A percentile compares a stretch with the other conserved stretches of the same genome.
These are phyloP conservation scores for Vitis hybrid DNA, from an alignment of 177 flowering plant species.

Conservation along the genomic window DNA sequence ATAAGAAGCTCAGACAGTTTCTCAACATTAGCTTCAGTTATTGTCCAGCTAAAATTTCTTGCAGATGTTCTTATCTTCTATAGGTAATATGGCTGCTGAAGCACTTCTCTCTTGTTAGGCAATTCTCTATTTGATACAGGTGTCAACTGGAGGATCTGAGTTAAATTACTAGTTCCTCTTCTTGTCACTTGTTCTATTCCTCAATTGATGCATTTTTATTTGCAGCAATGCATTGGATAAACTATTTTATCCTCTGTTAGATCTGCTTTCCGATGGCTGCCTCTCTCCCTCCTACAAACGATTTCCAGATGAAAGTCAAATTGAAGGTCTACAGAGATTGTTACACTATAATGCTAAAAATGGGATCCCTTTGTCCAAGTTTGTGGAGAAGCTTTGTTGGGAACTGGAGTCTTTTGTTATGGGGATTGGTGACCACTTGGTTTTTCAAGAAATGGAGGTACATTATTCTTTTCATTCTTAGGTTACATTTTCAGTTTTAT, in stretches of 20 bases:
- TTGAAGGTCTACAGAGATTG: constrained; percentile 45
- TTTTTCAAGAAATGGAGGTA: constrained; percentile 76
- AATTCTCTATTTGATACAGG: constrained; percentile 9
- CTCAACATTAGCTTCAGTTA: constrained; percentile 36
- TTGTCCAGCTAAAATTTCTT: constrained; percentile 58
- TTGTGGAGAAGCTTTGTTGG: constrained; percentile 47
- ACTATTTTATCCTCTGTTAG: constrained; percentile 46
- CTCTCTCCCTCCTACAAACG: constrained; percentile 17
- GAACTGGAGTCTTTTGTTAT: constrained; percentile 47
- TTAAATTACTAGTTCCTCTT: neutral
- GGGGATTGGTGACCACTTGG: constrained; percentile 39
- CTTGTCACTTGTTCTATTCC: neutral
- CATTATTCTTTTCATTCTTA: neutral
- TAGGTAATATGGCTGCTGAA: constrained; percentile 43
- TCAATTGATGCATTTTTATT: constrained; percentile 7
- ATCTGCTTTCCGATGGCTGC: constrained; percentile 21
- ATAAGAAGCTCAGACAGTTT: constrained; percentile 32
- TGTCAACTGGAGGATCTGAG: constrained; percentile 8
- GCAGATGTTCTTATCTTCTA: constrained; percentile 64
- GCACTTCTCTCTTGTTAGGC: constrained; percentile 3
- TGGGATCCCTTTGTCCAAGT: constrained; percentile 24
- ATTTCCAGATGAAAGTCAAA: constrained; percentile 37
- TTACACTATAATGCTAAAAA: constrained; percentile 32
- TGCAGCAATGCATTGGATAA: constrained; percentile 65
- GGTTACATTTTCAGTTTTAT: neutral